Base-by-base conservation (phyloP, 1,139 yeast species). In the Kodamaea alishanica region DNA sequence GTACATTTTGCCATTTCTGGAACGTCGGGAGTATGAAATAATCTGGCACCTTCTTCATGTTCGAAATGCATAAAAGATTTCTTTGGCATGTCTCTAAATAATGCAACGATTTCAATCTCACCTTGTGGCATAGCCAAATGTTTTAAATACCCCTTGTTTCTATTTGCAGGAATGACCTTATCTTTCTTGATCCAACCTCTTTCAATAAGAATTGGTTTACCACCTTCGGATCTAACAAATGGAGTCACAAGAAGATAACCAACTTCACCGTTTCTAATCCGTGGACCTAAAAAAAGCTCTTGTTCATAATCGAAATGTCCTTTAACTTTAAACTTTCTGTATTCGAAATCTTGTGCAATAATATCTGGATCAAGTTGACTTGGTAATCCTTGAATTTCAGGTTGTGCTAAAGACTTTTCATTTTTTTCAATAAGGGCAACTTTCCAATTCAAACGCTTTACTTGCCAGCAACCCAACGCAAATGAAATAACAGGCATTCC, bases 401-500 rank as follows among this genome's bases (percentile, higher is more conserved):
- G 81, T 43, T 77, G 76, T 0, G 92, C 82, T 45, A 92, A 67
- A 46, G 89, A 70, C 50, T 87, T 86, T 58, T 92, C 97, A 55
- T 94, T 81, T 33, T 76, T 74, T 5, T 95, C 81, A 46, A 94
- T 85, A 46, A 92, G 69, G 40, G 81, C 77, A n/a, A 81, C 82
- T 60, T 94, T 94, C 98, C 98, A 92, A 44, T 78, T 70, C 40
- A 92, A 66, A 47, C 99, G 71, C 51, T 78, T 69, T 30, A 87
- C 81, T 63, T 92, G 99, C 99, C 98, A 92, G 42, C 94, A 79
- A 2, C 98, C 98, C 35, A 92, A 67, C 28, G 81, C 84, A 56
- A 92, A 87, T 7, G 96, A 78, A 1, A 89, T 73, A 0, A 89
- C 72, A 0, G 99, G 99, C 85, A 95, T 92, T 22, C 92, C 78